These are phyloP conservation scores for Acidomyces sp. DNA, from an alignment of 495 filamentous ascomycete genomes.

Conservation along the genomic window DNA sequence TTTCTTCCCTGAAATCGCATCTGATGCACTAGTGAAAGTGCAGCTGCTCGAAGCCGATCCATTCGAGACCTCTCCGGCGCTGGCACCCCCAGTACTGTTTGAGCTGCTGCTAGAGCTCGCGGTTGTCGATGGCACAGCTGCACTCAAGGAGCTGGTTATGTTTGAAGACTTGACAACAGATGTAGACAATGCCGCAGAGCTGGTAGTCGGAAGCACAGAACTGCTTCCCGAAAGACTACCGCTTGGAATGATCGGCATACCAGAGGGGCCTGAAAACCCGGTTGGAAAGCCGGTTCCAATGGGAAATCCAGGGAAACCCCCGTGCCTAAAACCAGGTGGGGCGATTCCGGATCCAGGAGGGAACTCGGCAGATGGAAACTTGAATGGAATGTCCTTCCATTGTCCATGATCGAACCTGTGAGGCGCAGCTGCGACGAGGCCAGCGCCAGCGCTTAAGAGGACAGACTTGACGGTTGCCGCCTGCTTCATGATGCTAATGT, in stretches of 20 bases:
- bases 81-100: background rate
- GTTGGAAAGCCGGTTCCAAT: background rate
- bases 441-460: background rate
- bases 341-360: background rate
- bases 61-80: background rate
- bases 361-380: background rate
- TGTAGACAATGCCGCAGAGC: background rate
- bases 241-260: too few relatives aligned
- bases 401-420: background rate
- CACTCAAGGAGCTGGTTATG: background rate
- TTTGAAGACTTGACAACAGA: background rate
- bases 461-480: background rate
- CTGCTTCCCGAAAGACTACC: background rate
- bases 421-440: background rate
- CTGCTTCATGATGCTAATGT: background rate
- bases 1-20: constrained; percentile 30
- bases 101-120: background rate
- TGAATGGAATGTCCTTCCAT: background rate
- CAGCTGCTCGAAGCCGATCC: constrained; percentile 17
- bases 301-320: too few relatives aligned
- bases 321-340: background rate
- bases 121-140: background rate
- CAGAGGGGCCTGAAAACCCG: background rate
- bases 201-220: background rate
- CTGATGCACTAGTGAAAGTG: constrained; percentile 31